Evolutionary conservation across 2,329 filamentous ascomycete genomes (phyloP).

Genomic region (Ophiostoma sp.): DNA sequence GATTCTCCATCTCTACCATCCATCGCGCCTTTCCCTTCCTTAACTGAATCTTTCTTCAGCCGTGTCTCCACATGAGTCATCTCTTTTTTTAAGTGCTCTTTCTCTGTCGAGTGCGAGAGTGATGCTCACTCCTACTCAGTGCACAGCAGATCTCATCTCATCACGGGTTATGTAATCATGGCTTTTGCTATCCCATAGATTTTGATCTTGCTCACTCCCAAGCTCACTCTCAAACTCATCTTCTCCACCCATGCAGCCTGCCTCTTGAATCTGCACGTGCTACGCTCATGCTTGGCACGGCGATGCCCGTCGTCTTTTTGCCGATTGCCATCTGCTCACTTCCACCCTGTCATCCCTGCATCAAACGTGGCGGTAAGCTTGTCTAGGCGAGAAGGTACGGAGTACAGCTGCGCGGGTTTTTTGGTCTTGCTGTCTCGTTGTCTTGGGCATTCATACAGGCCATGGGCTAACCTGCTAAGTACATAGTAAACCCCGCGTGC

Average conservation of each 20-base stretch:
- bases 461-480: not conserved
- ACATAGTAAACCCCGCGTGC: not conserved
- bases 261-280: slow-evolving; percentile 21
- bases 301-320: not conserved
- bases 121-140: not conserved
- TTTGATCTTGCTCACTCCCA: not conserved
- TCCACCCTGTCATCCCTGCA: not conserved
- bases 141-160: not conserved
- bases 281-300: slow-evolving; percentile 10
- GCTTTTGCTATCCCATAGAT: not conserved
- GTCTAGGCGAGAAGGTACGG: not conserved
- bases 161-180: not conserved
- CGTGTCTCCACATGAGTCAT: not conserved
- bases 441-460: no score
- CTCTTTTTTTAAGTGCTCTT: slow-evolving; percentile 1
- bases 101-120: not conserved
- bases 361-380: slow-evolving; percentile 3
- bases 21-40: not conserved
- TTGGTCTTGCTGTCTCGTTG: no score
- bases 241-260: slow-evolving; percentile 17
- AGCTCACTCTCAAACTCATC: not conserved
- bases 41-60: not conserved
- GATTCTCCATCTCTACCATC: not conserved
- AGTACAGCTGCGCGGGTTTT: not conserved
- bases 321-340: not conserved